Evolutionary conservation across 2,329 filamentous ascomycete genomes (phyloP).

Genomic region (Lasiodiplodia citricola): DNA sequence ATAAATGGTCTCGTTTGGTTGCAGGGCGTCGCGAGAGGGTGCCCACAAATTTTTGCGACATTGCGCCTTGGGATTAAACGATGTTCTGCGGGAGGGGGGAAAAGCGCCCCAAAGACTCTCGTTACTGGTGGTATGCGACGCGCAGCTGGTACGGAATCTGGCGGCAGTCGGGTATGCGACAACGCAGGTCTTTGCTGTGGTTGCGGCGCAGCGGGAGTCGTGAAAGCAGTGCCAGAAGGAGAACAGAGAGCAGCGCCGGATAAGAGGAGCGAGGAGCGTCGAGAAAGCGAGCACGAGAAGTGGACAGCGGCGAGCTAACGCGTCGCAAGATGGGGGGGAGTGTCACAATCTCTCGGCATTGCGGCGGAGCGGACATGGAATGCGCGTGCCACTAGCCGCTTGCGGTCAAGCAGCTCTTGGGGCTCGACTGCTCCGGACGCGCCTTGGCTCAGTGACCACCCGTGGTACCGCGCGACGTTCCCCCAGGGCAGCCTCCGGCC

Average conservation of each 20-base stretch:
- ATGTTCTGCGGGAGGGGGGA: not conserved
- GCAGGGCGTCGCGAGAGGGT: not conserved
- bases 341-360: conserved; percentile 23
- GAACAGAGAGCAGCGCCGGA: not conserved
- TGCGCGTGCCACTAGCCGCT: conserved; percentile 8
- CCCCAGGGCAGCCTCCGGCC: not conserved
- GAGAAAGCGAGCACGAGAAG: not conserved
- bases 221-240: not conserved
- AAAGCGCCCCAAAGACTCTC: not conserved
- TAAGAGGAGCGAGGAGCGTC: conserved; percentile 1
- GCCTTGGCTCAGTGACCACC: not conserved
- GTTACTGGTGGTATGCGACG: not conserved
- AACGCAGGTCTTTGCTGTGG: not conserved
- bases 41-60: conserved; percentile 15
- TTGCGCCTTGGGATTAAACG: not conserved
- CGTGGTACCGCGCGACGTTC: not conserved
- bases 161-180: not conserved
- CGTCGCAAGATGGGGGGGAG: conserved; percentile 17
- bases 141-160: not conserved
- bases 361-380: conserved; percentile 17
- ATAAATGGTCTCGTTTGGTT: not conserved
- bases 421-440: conserved; percentile 1
- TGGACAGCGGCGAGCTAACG: not conserved
- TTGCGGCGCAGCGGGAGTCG: not conserved
- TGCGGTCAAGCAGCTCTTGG: conserved; percentile 17